A percentile compares a stretch with the other conserved stretches of the same genome.
These are phyloP conservation scores for Geotrichum klebahnii DNA, from an alignment of 1,139 yeast genomes.

Conservation along the genomic window DNA sequence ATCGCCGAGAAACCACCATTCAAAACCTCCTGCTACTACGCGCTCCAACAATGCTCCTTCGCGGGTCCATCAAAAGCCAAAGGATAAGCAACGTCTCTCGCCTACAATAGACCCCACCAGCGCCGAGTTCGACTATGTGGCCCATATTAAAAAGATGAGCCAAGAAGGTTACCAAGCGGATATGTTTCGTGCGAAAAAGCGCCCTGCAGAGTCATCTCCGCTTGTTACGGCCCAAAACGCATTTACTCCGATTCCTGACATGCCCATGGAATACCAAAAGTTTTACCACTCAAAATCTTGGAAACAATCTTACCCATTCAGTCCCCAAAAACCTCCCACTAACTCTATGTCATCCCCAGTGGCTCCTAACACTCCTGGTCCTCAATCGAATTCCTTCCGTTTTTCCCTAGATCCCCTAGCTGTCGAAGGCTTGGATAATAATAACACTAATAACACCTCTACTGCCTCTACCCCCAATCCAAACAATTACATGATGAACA, in stretches of 20 bases:
- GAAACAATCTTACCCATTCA: conserved; percentile 13
- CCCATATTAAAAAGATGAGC: conserved; percentile 59
- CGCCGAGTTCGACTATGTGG: conserved; percentile 54
- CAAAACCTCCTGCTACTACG: background rate
- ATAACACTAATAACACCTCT: background rate
- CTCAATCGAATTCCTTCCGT: conserved; percentile 29
- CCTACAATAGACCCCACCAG: conserved; percentile 16
- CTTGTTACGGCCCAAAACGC: conserved; percentile 3
- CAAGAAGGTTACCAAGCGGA: conserved; percentile 37
- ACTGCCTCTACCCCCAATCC: conserved; percentile 14
- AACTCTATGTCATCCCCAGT: conserved; percentile 21
- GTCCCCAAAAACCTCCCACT: conserved; percentile 17
- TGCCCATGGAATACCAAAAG: conserved; percentile 6
- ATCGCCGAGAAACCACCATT: background rate
- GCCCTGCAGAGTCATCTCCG: conserved; percentile 15
- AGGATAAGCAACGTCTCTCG: conserved; percentile 8
- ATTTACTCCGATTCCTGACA: conserved; percentile 5
- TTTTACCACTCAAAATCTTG: conserved; percentile 1
- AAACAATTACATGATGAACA: background rate
- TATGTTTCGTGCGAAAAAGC: conserved; percentile 13
- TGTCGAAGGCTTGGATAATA: conserved; percentile 35
- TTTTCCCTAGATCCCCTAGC: conserved; percentile 38
- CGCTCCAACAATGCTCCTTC: no score
- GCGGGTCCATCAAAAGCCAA: background rate
- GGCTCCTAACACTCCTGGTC: conserved; percentile 17